Evolutionary conservation across 2,329 filamentous ascomycete species (phyloP), one percentile per base, ranked within the genome.

Genomic region (Aureobasidium sp.): DNA sequence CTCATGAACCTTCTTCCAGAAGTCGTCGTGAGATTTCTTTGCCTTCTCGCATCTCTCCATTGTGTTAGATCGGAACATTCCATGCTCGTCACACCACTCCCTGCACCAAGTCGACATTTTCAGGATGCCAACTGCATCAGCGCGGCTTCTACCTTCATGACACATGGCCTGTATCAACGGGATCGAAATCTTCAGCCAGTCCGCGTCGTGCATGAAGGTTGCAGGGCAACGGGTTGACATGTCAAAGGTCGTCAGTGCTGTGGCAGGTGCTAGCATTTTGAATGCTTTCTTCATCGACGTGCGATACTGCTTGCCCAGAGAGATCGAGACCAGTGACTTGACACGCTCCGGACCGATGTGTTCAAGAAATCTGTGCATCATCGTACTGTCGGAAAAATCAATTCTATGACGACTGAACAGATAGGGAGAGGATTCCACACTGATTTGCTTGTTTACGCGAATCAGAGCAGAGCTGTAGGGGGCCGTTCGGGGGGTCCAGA

Each of bases 381-480:
- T 40, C 4, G 48, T 51, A 7, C 16, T 24, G 8, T 51, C 48
- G 12, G 48, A 3, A 14, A 51, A 51, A 7, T 41, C 19, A 19
- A 51, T 41, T 1, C 14, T 32, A 14, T 51, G 48, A 14, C 48
- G 48, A n/a, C 48, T 41, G 37, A 40, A 51, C 5, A 51, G 27
- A 11, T 51, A 51, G 10, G 35, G 35, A 6, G 27, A 14, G 21
- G 48, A 32, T 10, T 51, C 48, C 6, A 16, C 14, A n/a, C 6
- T 32, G 19, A 41, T 25, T 19, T 51, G 48, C 35, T 37, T 40
- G 37, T 51, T 51, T 1, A 41, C 48, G 8, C 35, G 27, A 35
- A 51, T 32, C 25, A 51, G 11, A 4, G 27, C 41, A 8, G 37
- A 32, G 19, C 27, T 40, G 27, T 40, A 40, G 8, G n/a, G 16